A percentile compares a stretch with the other conserved stretches of the same genome.
These are phyloP conservation scores for Sclerotinia subarctica DNA, from an alignment of 2,329 filamentous ascomycete species.

Conservation along the genomic window DNA sequence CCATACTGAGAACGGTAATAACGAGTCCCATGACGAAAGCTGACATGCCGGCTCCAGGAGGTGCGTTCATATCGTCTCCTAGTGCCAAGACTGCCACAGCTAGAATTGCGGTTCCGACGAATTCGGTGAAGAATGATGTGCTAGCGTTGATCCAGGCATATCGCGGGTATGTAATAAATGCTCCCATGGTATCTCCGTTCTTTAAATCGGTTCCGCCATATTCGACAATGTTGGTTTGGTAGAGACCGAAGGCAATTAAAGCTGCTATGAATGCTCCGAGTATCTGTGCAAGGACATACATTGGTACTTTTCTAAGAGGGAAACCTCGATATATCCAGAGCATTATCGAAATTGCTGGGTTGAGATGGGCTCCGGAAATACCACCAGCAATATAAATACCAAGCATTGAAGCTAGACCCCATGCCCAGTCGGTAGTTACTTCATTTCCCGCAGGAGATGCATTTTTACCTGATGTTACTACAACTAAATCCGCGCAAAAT, in stretches of 20 bases:
- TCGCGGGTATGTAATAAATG: conserved; percentile 47
- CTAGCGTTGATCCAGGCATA: conserved; percentile 40
- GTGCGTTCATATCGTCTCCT: conserved; percentile 47
- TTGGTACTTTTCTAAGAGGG: conserved; percentile 48
- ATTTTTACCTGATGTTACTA: conserved; percentile 33
- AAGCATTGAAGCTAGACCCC: conserved; percentile 54
- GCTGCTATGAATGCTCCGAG: conserved; percentile 50
- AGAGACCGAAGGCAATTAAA: conserved; percentile 47
- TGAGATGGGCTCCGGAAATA: conserved; percentile 47
- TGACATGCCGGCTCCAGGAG: conserved; percentile 50
- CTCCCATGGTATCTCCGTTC: conserved; percentile 39
- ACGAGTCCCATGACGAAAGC: conserved; percentile 48
- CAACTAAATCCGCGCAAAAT: conserved; percentile 48
- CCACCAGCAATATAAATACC: conserved; percentile 48
- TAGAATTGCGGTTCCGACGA: conserved; percentile 44
- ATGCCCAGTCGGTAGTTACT: conserved; percentile 46
- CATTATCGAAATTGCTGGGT: conserved; percentile 45
- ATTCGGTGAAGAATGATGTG: conserved; percentile 49
- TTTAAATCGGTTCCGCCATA: conserved; percentile 27
- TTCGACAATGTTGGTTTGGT: conserved; percentile 41
- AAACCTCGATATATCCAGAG: conserved; percentile 51
- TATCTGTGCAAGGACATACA: conserved; percentile 52
- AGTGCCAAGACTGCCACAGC: conserved; percentile 44
- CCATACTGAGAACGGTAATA: conserved; percentile 39
- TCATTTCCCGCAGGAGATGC: conserved; percentile 41